Evolutionary conservation across 1,284 basidiomycete species (phyloP), one percentile per base, ranked within the genome.

Genomic region (Rhodotorula sp.): DNA sequence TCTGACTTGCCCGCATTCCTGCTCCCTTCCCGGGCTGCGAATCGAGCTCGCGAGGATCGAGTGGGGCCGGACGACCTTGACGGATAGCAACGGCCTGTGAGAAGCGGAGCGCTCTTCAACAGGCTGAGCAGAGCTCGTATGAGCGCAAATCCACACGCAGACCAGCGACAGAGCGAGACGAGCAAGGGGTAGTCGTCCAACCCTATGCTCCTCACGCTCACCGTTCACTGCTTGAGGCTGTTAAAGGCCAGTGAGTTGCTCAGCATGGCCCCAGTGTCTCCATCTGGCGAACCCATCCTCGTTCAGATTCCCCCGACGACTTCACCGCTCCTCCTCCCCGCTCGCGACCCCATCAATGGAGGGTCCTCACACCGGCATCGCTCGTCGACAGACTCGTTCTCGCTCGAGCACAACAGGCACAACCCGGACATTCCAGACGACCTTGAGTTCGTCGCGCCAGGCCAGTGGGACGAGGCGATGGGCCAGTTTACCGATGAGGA

Each of bases 401-500:
- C 64, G 30, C 46, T 61, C 19, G 36, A 53, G 13, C 19, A 17
- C n/a, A 68, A 63, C 47, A 46, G 59, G 30, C 66, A 51, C 36
- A 69, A 67, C 52, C 59, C 53, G 15, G 71, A 72, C 67, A 70
- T 72, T 34, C 68, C 64, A 29, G 61, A 62, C 47, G 67, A 72
- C 36, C 54, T 74, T 30, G 69, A 72, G 52, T 72, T 74, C 52
- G 34, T 74, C 52, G 64, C 70, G 0, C 68, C 73, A 1, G 70
- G 70, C 6, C 59, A 65, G 52, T 74, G 68, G 68, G 66, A 67
- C 51, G 61, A 44, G 39, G 39, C 39, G 39, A 44, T 17, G 11
- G 39, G 39, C 39, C 39, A 44, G 39, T 44, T 44, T 17, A 44
- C 39, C 39, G 39, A 44, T 3, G 39, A 44, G 39, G 52, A 34